phyloP scores from a whole-genome alignment of 164 flowering plant species.

The Amborella trichopoda region DNA sequence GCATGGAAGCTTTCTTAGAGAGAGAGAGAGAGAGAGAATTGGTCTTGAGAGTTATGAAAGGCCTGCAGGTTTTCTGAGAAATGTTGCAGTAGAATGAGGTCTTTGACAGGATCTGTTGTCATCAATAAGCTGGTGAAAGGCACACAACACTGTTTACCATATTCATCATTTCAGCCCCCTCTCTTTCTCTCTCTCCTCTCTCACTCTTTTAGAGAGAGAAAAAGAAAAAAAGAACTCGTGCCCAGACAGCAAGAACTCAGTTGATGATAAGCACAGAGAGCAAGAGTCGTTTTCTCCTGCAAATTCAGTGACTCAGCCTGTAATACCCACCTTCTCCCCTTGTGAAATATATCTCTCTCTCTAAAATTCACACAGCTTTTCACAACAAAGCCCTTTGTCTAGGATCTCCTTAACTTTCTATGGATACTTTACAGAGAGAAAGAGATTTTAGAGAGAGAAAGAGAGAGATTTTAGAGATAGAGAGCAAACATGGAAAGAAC shows the following conservation, averaged over 20 bases:
- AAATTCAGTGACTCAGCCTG: background rate
- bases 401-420: background rate
- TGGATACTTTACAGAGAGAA: background rate
- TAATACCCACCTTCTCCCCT: background rate
- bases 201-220: background rate
- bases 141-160: background rate
- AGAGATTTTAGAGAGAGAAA: constrained; percentile 4
- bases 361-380: background rate
- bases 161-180: background rate
- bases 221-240: background rate
- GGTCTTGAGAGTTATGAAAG: too few species aligned
- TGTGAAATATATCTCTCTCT: background rate
- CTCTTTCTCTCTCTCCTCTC: background rate
- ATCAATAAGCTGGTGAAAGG: background rate
- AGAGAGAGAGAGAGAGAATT: too few species aligned
- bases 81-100: too few species aligned
- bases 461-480: constrained; percentile 5
- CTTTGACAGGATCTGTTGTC: background rate
- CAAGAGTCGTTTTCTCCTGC: too few species aligned
- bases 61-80: too few species aligned
- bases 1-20: background rate
- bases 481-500: constrained; percentile 18
- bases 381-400: background rate
- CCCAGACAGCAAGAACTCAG: background rate
- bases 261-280: background rate